Percentiles rank a stretch among this genome's conserved stretches.
These are phyloP conservation scores for Malassezia slooffiae DNA, from an alignment of 1,284 basidiomycete species.

Conservation along the genomic window DNA sequence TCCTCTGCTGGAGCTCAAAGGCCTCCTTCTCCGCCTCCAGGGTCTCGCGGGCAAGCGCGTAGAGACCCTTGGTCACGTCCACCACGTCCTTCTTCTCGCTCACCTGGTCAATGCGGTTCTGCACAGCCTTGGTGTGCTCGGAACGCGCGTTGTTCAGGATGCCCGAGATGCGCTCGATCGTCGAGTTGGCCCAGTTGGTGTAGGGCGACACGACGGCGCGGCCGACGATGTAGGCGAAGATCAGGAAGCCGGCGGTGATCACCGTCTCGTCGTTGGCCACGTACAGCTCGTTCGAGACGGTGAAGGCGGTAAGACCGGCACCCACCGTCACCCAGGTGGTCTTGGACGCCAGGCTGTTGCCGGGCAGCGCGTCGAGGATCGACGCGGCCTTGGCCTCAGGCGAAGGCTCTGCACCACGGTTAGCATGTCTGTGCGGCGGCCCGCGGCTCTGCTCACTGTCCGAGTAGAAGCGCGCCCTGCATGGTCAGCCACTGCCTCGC, in stretches of 20 bases:
- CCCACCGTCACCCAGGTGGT: conserved; percentile 79
- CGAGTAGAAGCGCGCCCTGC: conserved; percentile 35
- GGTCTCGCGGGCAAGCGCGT: conserved; percentile 90
- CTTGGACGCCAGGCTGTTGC: conserved; percentile 84
- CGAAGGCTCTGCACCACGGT: conserved; percentile 27
- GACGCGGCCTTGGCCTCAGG: conserved; percentile 80
- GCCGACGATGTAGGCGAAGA: conserved; percentile 69
- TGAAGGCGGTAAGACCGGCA: conserved; percentile 76
- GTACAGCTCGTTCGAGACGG: conserved; percentile 94
- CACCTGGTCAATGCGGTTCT: conserved; percentile 81
- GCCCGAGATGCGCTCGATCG: conserved; percentile 58
- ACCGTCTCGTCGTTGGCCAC: conserved; percentile 71
- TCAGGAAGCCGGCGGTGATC: conserved; percentile 65
- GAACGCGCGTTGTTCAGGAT: conserved; percentile 72
- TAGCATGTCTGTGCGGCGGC: background rate
- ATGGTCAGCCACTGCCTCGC: conserved; percentile 11
- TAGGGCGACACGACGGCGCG: conserved; percentile 73
- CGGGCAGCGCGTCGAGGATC: conserved; percentile 83
- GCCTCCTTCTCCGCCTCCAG: conserved; percentile 79
- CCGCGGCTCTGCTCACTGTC: conserved; percentile 19
- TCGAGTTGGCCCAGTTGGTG: conserved; percentile 66
- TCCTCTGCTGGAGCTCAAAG: conserved; percentile 82
- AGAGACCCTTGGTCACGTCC: conserved; percentile 75
- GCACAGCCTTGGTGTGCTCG: conserved; percentile 85
- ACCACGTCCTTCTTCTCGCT: conserved; percentile 89